These are phyloP conservation scores for Pythium monospermum DNA, from an alignment of 352 stramenopile genomes.

Conservation along the genomic window DNA sequence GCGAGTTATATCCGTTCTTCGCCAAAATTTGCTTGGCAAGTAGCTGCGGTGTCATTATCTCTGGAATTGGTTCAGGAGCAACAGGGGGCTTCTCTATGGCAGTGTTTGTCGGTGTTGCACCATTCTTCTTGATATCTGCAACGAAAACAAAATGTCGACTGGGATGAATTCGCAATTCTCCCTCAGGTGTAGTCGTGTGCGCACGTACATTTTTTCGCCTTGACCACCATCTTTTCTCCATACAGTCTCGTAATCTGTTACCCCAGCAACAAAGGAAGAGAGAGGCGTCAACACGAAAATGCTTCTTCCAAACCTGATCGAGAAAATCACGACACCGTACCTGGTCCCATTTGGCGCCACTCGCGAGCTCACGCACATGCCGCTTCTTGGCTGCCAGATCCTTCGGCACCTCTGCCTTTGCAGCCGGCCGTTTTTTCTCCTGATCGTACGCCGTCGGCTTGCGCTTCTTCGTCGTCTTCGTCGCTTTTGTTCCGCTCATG, in stretches of 20 bases:
- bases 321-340: conserved; percentile 25
- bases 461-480: conserved; percentile 14
- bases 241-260: conserved; percentile 57
- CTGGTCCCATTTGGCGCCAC: conserved; percentile 41
- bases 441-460: conserved; percentile 16
- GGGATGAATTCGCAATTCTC: neutral
- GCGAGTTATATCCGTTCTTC: conserved; percentile 48
- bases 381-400: conserved; percentile 64
- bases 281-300: too few relatives aligned
- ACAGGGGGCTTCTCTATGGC: neutral
- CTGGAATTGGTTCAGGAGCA: neutral
- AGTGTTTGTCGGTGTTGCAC: neutral
- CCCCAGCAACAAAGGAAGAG: too few relatives aligned
- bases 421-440: neutral
- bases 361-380: conserved; percentile 67
- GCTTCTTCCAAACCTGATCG: too few relatives aligned
- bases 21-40: conserved; percentile 57
- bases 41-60: conserved; percentile 51
- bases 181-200: neutral
- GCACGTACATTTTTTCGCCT: conserved; percentile 55
- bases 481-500: neutral
- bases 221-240: conserved; percentile 63
- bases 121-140: conserved; percentile 48
- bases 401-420: neutral
- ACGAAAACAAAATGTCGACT: neutral